Evolutionary conservation across 2,329 filamentous ascomycete genomes (phyloP).

Genomic region (Tolypocladium pustulatum): DNA sequence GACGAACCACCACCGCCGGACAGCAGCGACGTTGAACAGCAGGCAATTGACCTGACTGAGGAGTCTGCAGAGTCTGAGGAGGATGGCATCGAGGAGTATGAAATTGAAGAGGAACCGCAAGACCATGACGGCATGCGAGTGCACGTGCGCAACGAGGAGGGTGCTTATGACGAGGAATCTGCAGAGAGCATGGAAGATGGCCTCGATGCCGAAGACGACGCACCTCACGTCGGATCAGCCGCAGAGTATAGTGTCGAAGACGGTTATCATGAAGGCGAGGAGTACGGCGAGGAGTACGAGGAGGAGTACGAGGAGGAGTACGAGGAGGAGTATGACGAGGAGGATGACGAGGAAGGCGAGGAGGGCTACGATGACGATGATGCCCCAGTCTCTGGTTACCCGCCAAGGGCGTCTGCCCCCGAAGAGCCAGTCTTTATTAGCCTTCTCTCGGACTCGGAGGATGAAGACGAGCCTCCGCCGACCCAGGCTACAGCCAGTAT

Average conservation of each 20-base stretch:
- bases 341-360: slow-evolving; percentile 3
- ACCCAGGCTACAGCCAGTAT: background rate
- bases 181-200: background rate
- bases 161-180: background rate
- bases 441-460: slow-evolving; percentile 35
- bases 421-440: slow-evolving; percentile 33
- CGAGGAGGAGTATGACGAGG: background rate
- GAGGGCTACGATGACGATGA: slow-evolving; percentile 3
- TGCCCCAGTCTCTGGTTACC: slow-evolving; percentile 1
- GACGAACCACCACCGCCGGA: slow-evolving; percentile 6
- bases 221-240: background rate
- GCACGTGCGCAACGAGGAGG: background rate
- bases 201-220: background rate
- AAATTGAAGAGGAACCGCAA: slow-evolving; percentile 9
- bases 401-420: slow-evolving; percentile 7
- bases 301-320: background rate
- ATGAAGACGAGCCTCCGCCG: slow-evolving; percentile 18
- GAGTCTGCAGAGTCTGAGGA: slow-evolving; percentile 12
- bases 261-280: background rate
- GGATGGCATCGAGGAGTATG: slow-evolving; percentile 4
- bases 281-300: background rate
- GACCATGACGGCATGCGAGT: no score
- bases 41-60: slow-evolving; percentile 20
- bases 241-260: background rate
- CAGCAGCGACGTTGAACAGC: slow-evolving; percentile 6